Evolutionary conservation across 176 grass and related monocot genomes (phyloP), one percentile per base, ranked within the genome.

Genomic region (Triticum urartu): DNA sequence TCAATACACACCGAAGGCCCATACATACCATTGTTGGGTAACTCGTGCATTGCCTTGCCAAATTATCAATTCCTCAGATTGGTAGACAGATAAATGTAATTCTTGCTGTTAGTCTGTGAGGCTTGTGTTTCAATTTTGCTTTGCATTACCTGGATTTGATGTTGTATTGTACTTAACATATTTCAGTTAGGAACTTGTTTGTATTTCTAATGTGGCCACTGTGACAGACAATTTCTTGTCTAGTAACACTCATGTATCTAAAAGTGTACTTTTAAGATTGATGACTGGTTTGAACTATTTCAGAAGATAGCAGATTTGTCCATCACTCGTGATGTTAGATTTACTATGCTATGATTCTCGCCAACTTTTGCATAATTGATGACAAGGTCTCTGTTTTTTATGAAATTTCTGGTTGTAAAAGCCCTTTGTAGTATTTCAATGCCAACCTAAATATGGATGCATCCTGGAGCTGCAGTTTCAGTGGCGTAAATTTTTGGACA

Each of bases 311-410:
- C 75, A 33, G 87, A 91, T 25, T n/a, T 92, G 8, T 87, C 86
- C 11, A 68, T 61, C 40, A 59, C 78, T 70, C 64, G 71, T 58
- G 84, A 83, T 83, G 89, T 60, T 83, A 95, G 86, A 85, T 87
- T 80, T 84, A 89, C 70, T 85, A 87, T 75, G 91, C 79, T 42
- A 96, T 86, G n/a, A 59, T 91, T 78, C 82, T 92, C 32, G 89
- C 85, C 11, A 91, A 88, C 47, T 93, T 91, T 68, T 82, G 79
- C 28, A 90, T 78, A 17, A 85, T 84, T 69, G 85, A 92, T 79
- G 83, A 92, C 50, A 92, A 88, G 85, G 85, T 88, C n/a, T 87
- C 66, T 83, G n/a, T 83, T 17, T 12, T 40, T 81, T 26, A 64
- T 42, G 32, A 68, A 9, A 36, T 80, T 85, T 54, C 32, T 84